Base-by-base conservation (phyloP, 306 rosid genomes). In the Fragaria nilgerrensis region DNA sequence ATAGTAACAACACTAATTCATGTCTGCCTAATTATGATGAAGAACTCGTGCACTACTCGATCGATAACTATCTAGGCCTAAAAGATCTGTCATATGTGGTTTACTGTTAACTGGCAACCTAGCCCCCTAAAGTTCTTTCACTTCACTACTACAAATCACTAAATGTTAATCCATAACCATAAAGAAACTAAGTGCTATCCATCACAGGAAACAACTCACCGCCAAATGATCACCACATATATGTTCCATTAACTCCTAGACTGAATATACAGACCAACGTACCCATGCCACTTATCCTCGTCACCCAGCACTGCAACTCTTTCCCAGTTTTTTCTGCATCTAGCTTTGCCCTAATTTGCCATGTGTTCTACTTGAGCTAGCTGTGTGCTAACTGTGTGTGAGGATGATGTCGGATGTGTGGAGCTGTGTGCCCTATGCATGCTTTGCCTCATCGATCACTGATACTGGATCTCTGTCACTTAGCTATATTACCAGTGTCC, bases 111-210 rank as follows among this genome's bases (percentile, higher is more conserved):
- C 20, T 62, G 39, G 5, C 11, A 61, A 62, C 20, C 41, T 41
- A 41, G 44, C 44, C 7, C n/a, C 36, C 48, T 5, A 41, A 20
- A 49, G n/a, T 16, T 44, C 63, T 41, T 72, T 36, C 52, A 22
- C 50, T 53, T 22, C 27, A 8, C 62, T 56, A 9, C 32, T 9
- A 56, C 61, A 39, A 22, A 52, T 79, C 58, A 70, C 59, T 70
- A 53, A 65, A 73, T 66, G 71, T 79, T 58, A 55, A 32, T 63
- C 68, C 22, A 63, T 14, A 17, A 65, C 70, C 68, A 59, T 55
- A 74, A 79, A 77, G 55, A 74, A 65, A 47, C 45, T 59, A 83
- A 88, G 96, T 91, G 98, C 73, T 32, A n/a, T 91, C 91, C 93
- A 70, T 82, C 86, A 86, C 90, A 88, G 10, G 53, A 73, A 84